Evolutionary conservation across 2,329 filamentous ascomycete species (phyloP).

Genomic region (Dactylellina drechsleri): DNA sequence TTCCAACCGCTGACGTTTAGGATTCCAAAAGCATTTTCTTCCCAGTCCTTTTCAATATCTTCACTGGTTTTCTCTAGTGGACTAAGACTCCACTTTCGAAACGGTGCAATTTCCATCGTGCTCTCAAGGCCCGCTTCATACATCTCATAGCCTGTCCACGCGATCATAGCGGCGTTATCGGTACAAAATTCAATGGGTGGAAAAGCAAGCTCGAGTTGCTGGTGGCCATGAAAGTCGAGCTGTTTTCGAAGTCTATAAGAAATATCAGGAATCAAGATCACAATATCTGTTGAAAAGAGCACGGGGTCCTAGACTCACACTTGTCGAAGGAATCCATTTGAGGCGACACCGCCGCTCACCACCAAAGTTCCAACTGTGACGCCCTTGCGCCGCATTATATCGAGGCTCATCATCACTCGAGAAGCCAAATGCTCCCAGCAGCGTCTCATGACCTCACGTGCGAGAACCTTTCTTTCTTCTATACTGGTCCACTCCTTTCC

Average conservation of each 20-base stretch:
- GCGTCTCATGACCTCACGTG: constrained; percentile 77
- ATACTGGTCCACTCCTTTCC: constrained; percentile 60
- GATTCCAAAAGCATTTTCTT: constrained; percentile 51
- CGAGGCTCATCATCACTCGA: constrained; percentile 77
- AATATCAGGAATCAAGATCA: neutral
- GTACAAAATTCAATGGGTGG: constrained; percentile 85
- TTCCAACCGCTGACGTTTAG: constrained; percentile 45
- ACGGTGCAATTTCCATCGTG: constrained; percentile 69
- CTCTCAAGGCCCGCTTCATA: constrained; percentile 78
- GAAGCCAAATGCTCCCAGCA: constrained; percentile 88
- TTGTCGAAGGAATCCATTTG: constrained; percentile 79
- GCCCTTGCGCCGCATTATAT: constrained; percentile 58
- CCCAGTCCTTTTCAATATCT: constrained; percentile 36
- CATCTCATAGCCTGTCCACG: constrained; percentile 94
- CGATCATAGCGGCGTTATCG: constrained; percentile 98
- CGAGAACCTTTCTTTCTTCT: constrained; percentile 74
- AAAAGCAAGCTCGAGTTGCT: constrained; percentile 71
- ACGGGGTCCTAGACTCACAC: constrained; percentile 62
- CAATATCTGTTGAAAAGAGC: neutral
- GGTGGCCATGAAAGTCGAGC: constrained; percentile 67
- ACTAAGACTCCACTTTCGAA: constrained; percentile 72
- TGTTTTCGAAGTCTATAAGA: constrained; percentile 69
- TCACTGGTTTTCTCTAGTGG: constrained; percentile 34
- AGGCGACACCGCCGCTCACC: constrained; percentile 88
- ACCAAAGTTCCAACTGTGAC: constrained; percentile 73